These are phyloP conservation scores for Plasmodium vivax DNA, from an alignment of 169 alveolate species.

Conservation along the genomic window DNA sequence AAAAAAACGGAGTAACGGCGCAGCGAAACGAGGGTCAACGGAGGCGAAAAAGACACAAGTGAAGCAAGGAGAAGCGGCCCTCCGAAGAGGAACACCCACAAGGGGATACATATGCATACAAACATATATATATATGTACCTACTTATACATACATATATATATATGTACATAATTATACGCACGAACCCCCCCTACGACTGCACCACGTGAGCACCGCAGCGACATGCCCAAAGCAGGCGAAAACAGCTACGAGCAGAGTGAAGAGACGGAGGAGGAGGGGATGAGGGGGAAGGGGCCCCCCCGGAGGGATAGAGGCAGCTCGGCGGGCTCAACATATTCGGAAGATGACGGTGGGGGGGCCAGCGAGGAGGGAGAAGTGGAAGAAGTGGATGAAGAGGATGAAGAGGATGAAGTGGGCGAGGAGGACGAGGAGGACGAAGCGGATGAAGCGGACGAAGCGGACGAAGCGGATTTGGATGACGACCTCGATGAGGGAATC, in stretches of 20 bases:
- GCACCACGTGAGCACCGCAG: background rate
- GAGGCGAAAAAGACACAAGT: background rate
- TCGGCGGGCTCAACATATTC: background rate
- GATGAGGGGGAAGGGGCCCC: background rate
- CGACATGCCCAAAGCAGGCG: background rate
- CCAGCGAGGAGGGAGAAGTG: constrained; percentile 1
- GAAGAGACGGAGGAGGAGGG: background rate
- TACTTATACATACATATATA: too few species aligned
- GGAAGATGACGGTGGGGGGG: constrained; percentile 8
- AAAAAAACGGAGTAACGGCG: background rate
- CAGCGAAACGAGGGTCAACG: background rate
- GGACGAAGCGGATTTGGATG: background rate
- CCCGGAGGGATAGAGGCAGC: background rate
- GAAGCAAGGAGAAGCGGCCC: background rate
- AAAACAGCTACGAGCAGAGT: background rate
- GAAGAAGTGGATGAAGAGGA: constrained; percentile 13
- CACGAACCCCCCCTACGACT: background rate
- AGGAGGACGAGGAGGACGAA: background rate
- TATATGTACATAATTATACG: background rate
- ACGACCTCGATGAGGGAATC: background rate
- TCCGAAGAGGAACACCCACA: background rate
- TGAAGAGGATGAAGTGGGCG: background rate
- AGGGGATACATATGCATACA: too few species aligned
- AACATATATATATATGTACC: too few species aligned
- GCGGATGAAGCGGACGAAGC: background rate